Evolutionary conservation across 164 flowering plant species (phyloP).

Genomic region (Chimonanthus praecox): DNA sequence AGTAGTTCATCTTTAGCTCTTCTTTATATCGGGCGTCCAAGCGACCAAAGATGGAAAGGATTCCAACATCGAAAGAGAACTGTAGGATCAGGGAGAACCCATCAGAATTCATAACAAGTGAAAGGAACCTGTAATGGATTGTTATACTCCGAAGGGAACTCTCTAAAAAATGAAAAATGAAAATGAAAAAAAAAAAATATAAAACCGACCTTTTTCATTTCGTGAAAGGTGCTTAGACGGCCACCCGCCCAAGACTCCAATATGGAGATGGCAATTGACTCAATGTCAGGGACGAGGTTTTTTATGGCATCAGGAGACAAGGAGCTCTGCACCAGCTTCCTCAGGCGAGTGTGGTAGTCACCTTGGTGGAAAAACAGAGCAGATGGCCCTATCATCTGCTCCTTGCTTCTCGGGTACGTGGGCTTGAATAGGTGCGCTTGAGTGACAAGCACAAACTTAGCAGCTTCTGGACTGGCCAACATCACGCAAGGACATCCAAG

Average conservation of each 20-base stretch:
- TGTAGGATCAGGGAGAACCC: conserved; percentile 20
- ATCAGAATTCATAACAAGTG: background rate
- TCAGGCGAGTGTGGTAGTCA: conserved; percentile 53
- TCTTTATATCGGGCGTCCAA: conserved; percentile 35
- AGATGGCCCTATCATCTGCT: conserved; percentile 59
- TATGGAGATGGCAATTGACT: conserved; percentile 29
- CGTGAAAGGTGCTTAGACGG: conserved; percentile 53
- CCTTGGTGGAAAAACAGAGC: conserved; percentile 91
- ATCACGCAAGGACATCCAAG: conserved; percentile 81
- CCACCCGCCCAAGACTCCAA: conserved; percentile 51
- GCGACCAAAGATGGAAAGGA: conserved; percentile 49
- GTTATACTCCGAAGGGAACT: no score
- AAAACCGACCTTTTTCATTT: conserved; percentile 68
- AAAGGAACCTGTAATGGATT: background rate
- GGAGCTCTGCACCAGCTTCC: conserved; percentile 65
- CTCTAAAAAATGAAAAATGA: background rate
- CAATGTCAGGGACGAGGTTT: conserved; percentile 42
- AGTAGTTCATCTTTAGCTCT: conserved; percentile 50
- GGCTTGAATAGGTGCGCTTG: conserved; percentile 83
- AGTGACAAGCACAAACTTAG: conserved; percentile 59
- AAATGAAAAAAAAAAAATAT: conserved; percentile 1
- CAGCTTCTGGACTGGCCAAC: conserved; percentile 83
- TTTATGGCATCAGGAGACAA: conserved; percentile 44
- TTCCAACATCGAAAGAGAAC: conserved; percentile 71
- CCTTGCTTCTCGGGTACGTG: conserved; percentile 84